Evolutionary conservation across 78 protist species (phyloP).

Genomic region (Dictyostelium brefeldianum): DNA sequence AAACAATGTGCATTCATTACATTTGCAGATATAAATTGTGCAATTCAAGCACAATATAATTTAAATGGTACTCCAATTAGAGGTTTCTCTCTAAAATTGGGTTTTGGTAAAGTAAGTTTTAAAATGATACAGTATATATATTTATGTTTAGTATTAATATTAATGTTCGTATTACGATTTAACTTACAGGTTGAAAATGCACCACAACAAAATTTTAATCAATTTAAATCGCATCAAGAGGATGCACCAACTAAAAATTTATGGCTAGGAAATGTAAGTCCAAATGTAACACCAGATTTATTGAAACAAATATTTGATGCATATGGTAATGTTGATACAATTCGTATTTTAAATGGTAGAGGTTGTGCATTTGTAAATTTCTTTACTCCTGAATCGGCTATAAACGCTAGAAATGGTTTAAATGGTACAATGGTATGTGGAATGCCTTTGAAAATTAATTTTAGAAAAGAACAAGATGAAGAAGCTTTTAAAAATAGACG

Average conservation of each 20-base stretch:
- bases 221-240: constrained; percentile 21
- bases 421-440: constrained; percentile 54
- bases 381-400: constrained; percentile 27
- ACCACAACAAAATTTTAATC: constrained; percentile 10
- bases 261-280: constrained; percentile 77
- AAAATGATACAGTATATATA: neutral
- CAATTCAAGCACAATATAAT: constrained; percentile 61
- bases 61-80: constrained; percentile 20
- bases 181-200: constrained; percentile 7
- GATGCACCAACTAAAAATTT: constrained; percentile 63
- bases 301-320: constrained; percentile 42
- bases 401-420: constrained; percentile 25
- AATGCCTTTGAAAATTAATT: constrained; percentile 54
- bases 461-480: constrained; percentile 44
- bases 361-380: constrained; percentile 82
- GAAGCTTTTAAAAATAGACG: constrained; percentile 1
- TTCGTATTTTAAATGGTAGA: constrained; percentile 48
- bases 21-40: constrained; percentile 48
- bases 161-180: neutral
- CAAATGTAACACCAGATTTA: constrained; percentile 23
- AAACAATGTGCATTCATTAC: constrained; percentile 57
- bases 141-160: neutral
- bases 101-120: constrained; percentile 63
- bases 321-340: constrained; percentile 57
- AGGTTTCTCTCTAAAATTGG: constrained; percentile 59